Conservation (phyloP, 768 basidiomycete species). For the Rhodotorula babjevae region DNA sequence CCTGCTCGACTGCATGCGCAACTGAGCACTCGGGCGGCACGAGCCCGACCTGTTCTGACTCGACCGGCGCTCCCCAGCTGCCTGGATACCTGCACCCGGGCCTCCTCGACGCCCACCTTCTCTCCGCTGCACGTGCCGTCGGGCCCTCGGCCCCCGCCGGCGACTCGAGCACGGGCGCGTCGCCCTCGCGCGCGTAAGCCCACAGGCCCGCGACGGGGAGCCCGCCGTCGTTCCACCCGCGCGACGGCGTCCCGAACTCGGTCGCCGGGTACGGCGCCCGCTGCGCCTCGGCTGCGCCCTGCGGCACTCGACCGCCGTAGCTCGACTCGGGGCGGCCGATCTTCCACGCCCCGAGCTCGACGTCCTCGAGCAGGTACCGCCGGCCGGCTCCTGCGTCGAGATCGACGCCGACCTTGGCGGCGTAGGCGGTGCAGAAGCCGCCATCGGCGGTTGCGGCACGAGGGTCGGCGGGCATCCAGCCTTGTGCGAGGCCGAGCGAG, state of each 20-base stretch:
- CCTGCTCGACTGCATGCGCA: background rate
- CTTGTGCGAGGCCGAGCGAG: conserved; percentile 76
- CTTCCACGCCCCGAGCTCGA: conserved; percentile 3
- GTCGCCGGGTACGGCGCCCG: background rate
- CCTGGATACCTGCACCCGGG: background rate
- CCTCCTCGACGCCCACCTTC: background rate
- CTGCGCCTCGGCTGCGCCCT: background rate
- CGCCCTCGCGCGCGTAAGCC: background rate
- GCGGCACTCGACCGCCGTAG: background rate
- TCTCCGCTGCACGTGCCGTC: background rate
- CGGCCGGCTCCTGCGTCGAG: too few relatives aligned
- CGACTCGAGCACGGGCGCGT: background rate
- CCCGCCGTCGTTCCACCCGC: background rate
- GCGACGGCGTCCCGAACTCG: background rate
- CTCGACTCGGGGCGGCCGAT: background rate
- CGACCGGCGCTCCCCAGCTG: background rate
- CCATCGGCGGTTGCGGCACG: conserved; percentile 53
- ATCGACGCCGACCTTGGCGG: background rate
- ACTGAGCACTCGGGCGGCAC: background rate
- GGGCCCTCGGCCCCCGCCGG: background rate
- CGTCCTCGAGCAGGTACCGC: background rate
- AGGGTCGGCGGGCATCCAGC: conserved; percentile 90
- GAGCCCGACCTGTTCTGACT: background rate
- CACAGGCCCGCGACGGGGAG: background rate
- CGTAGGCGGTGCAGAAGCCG: conserved; percentile 58